phyloP scores from a whole-genome alignment of 305 asterid genomes.

The Fraxinus floribunda region DNA sequence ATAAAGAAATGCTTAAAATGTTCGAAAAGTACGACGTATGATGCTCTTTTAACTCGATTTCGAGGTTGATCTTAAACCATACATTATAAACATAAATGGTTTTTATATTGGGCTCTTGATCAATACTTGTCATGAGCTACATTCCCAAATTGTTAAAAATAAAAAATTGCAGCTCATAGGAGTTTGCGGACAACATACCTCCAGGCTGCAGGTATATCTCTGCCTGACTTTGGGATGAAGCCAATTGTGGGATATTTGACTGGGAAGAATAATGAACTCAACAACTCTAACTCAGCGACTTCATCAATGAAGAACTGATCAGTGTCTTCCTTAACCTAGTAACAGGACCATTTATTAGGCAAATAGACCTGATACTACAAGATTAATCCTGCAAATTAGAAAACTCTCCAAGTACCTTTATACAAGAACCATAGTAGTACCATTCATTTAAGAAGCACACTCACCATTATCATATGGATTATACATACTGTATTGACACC shows the following conservation, averaged over 20 bases:
- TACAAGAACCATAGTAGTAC: too few species aligned
- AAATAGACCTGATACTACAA: too few species aligned
- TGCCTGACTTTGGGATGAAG: slow-evolving; percentile 65
- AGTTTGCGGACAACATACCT: slow-evolving; percentile 42
- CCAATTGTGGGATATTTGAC: slow-evolving; percentile 78
- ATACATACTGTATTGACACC: too few species aligned
- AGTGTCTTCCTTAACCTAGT: slow-evolving; percentile 70
- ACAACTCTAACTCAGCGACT: slow-evolving; percentile 89
- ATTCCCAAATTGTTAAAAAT: neutral
- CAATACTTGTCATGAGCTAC: neutral
- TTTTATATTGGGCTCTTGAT: neutral
- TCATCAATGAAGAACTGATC: slow-evolving; percentile 81
- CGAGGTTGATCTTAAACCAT: neutral
- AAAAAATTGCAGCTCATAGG: slow-evolving; percentile 11
- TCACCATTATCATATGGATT: neutral
- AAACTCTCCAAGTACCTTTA: too few species aligned
- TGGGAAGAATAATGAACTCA: slow-evolving; percentile 81
- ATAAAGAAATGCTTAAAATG: too few species aligned
- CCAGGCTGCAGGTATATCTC: slow-evolving; percentile 85
- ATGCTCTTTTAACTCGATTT: neutral
- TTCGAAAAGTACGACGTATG: neutral
- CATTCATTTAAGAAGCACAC: too few species aligned
- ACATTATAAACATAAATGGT: neutral
- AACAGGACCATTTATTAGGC: neutral
- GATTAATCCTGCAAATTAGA: too few species aligned